Base-by-base conservation (phyloP, 2,329 filamentous ascomycete genomes). In the Sarocladium kiliense region DNA sequence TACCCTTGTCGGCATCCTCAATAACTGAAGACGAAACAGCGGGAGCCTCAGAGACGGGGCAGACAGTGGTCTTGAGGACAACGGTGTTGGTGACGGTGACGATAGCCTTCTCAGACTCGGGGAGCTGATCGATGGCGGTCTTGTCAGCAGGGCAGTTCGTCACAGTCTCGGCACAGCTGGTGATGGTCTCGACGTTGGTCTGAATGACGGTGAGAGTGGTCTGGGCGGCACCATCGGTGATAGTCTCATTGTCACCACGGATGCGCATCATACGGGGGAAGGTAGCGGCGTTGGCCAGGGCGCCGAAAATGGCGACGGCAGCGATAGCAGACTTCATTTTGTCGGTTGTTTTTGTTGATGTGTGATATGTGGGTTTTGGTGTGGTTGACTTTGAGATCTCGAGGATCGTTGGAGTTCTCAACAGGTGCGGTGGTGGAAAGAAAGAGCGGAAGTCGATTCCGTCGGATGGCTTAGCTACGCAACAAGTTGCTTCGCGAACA, bases 171-270 rank as follows among this genome's bases (percentile, higher is more conserved):
- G 73, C 78, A 66, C 81, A 84, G 56, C 78, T 81, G 63, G 76
- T 83, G 69, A 84, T 73, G 68, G 81, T 84, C 58, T 78, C 71
- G 60, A 81, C 69, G 65, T 79, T 70, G 57, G 79, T 83, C 65
- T 75, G 70, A 72, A 77, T 74, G 71, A 83, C 73, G 61, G 79
- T 74, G 57, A 74, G 59, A 36, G 74, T 76, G 54, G 73, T 75
- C 61, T 65, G 57, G 55, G 27, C 39, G 32, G 39, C 45, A 19
- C 42, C 55, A 18, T 57, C 37, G 56, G 60, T 54, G 51, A 58
- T 51, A 53, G 59, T 57, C 56, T 60, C 59, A 54, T 63, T 57
- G 56, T 30, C 56, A 36, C 55, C 58, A 41, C 47, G 65, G n/a
- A n/a, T n/a, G 69, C 58, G 68, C 68, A 59, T 68, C 66, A 39